A percentile compares a stretch with the other conserved stretches of the same genome.
Conservation (phyloP, 495 filamentous ascomycete genomes). For the Aspergillus cavernicola region DNA sequence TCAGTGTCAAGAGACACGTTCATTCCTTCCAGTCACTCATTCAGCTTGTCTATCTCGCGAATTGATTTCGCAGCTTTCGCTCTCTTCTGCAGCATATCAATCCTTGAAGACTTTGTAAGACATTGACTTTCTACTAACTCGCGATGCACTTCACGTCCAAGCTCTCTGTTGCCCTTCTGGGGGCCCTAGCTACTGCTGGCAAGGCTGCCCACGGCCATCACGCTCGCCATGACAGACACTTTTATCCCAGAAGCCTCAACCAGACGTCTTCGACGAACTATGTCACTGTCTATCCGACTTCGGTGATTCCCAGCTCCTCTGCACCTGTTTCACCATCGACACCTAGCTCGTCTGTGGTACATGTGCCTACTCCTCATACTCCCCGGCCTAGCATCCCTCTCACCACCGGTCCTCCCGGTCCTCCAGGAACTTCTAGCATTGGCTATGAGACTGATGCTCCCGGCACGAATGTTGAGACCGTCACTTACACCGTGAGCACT, state of each 20-base stretch:
- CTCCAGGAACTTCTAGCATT: neutral
- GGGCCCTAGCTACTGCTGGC: slow-evolving; percentile 43
- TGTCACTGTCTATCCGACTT: slow-evolving; percentile 20
- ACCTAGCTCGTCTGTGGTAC: slow-evolving; percentile 10
- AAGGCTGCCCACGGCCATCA: slow-evolving; percentile 38
- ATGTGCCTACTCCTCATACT: neutral
- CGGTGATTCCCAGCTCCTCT: neutral
- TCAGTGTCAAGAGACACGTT: slow-evolving; percentile 29
- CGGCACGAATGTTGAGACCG: slow-evolving; percentile 38
- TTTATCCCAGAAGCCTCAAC: slow-evolving; percentile 20
- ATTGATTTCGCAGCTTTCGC: slow-evolving; percentile 45
- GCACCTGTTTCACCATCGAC: neutral
- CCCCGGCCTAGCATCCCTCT: slow-evolving; percentile 15
- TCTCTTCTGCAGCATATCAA: slow-evolving; percentile 13
- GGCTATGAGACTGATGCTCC: slow-evolving; percentile 1
- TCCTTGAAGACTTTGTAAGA: slow-evolving; percentile 10
- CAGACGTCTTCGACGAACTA: slow-evolving; percentile 13
- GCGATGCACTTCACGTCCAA: slow-evolving; percentile 45
- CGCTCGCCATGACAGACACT: slow-evolving; percentile 29
- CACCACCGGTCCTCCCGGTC: slow-evolving; percentile 11
- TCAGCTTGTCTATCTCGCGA: slow-evolving; percentile 31
- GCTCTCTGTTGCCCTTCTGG: slow-evolving; percentile 45
- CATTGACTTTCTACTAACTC: slow-evolving; percentile 27
- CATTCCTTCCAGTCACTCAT: slow-evolving; percentile 42
- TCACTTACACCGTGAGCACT: slow-evolving; percentile 58